Base-by-base conservation (phyloP, 495 filamentous ascomycete species). In the Parachaetomium inaequale region DNA sequence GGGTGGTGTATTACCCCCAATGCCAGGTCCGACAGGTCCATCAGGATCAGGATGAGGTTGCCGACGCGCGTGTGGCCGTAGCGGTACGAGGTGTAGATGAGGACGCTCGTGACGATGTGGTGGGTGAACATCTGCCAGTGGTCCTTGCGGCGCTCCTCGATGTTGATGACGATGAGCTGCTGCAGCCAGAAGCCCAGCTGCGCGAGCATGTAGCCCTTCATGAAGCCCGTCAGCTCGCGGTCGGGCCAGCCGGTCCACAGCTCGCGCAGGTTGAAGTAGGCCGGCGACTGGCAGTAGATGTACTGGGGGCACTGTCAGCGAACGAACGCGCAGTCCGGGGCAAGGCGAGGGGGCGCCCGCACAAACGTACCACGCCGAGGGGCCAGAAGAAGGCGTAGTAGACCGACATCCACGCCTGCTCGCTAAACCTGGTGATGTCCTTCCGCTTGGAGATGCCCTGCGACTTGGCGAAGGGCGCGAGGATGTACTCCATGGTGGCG, bases 81-180 rank as follows among this genome's bases (percentile, higher is more conserved):
- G 63, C 86, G 82, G 70, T 98, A 98, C 49, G 87, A 90, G 15
- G 82, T 80, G 65, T 86, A 85, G 55, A 98, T 85, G 46, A 98
- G 82, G 21, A 79, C 78, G 73, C 87, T 88, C 23, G 94, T 98
- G 68, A 97, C 85, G 67, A 96, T 83, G 73, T 98, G 94, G 74
- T 98, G 94, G 12, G 86, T 87, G 60, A 98, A 86, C 95, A 96
- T 97, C 72, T 98, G 94, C 72, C 85, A 87, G 73, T 96, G 88
- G 68, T 98, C 94, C 75, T 98, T 98, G 55, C 94, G 82, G 63
- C 89, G 83, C 75, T 95, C 87, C 73, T 98, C 95, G 62, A 98
- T 89, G 75, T 98, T 88, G 69, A 98, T 88, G 50, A 96, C 90
- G 43, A 98, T 75, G 62, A 98, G 88, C 76, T 96, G 92, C 75